Base-by-base conservation (phyloP, 2,329 filamentous ascomycete genomes). In the Colletotrichum somersetense region DNA sequence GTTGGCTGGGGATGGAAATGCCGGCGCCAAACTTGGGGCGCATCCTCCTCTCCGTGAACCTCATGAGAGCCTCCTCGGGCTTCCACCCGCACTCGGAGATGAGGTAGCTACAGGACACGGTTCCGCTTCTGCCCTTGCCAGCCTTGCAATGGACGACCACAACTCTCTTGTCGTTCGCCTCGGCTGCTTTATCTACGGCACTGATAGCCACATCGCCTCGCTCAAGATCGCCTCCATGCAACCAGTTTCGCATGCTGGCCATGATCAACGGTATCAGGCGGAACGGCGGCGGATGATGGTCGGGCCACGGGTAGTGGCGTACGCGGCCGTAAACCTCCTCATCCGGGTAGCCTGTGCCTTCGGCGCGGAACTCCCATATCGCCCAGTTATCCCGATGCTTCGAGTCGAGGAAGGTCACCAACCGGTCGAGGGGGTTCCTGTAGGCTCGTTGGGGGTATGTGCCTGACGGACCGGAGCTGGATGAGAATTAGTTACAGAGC, bases 291-390 rank as follows among this genome's bases (percentile, higher is more conserved):
- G 96, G 96, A 80, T 99, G 96, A 79, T 99, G 96, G 80, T 99
- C 96, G 0, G 96, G 96, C 91, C 94, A 99, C 0, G 96, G 96
- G 78, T 95, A 98, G 82, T 99, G 96, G 74, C 92, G 89, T 74
- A 98, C 91, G 3, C 95, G 89, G 44, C 90, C 88, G 80, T 97
- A 94, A 1, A 99, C 96, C 70, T 95, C 93, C 23, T 91, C 89
- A 79, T 99, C 96, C 0, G 95, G 95, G 78, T 99, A 99, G 1
- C 96, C 96, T 0, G 96, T 98, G 6, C 96, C 96, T 81, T 99
- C 96, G 46, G 95, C 96, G 57, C 96, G 91, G 77, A 99, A 99
- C 83, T 99, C 96, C 94, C 96, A 99, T 77, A 99, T 97, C 3
- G 92, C 91, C 96, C 96, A 99, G 74, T 96, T 85, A 35, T 90